phyloP scores from a whole-genome alignment of 768 basidiomycete species.

The Scleroderma bovista region DNA sequence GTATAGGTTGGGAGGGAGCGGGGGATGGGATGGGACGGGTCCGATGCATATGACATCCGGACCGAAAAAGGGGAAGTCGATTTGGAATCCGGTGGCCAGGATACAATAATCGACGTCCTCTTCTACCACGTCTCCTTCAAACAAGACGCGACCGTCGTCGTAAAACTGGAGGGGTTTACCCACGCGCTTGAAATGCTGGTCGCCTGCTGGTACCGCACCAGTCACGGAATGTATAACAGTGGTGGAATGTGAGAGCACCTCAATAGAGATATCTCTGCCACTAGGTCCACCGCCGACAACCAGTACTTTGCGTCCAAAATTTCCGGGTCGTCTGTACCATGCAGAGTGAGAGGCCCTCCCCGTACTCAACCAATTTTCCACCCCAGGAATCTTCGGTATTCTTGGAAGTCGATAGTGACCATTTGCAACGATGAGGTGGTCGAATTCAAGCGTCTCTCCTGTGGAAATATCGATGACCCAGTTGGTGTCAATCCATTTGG shows the following conservation, averaged over 20 bases:
- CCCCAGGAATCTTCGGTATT: conserved; percentile 54
- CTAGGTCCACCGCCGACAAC: conserved; percentile 58
- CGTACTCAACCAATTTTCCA: conserved; percentile 49
- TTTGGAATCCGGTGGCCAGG: conserved; percentile 72
- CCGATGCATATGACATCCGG: conserved; percentile 29
- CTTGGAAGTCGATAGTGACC: conserved; percentile 69
- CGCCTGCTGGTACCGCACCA: conserved; percentile 27
- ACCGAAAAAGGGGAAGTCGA: conserved; percentile 57
- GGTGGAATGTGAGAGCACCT: conserved; percentile 41
- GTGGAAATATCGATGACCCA: conserved; percentile 49
- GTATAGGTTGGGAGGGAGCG: conserved; percentile 45
- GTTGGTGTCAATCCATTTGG: conserved; percentile 34
- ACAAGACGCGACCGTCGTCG: conserved; percentile 41
- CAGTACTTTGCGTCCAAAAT: conserved; percentile 35
- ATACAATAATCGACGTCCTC: conserved; percentile 55
- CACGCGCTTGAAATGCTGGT: conserved; percentile 34
- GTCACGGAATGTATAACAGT: conserved; percentile 55
- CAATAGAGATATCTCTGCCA: conserved; percentile 59
- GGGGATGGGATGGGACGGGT: conserved; percentile 41
- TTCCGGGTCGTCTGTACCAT: conserved; percentile 54
- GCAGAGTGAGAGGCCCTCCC: conserved; percentile 59
- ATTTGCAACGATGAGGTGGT: conserved; percentile 69
- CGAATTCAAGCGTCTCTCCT: conserved; percentile 38
- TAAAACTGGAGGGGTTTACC: conserved; percentile 40
- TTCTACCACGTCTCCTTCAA: conserved; percentile 56